Evolutionary conservation across 176 grass and related monocot species (phyloP).

Genomic region (Alloteropsis semialata): DNA sequence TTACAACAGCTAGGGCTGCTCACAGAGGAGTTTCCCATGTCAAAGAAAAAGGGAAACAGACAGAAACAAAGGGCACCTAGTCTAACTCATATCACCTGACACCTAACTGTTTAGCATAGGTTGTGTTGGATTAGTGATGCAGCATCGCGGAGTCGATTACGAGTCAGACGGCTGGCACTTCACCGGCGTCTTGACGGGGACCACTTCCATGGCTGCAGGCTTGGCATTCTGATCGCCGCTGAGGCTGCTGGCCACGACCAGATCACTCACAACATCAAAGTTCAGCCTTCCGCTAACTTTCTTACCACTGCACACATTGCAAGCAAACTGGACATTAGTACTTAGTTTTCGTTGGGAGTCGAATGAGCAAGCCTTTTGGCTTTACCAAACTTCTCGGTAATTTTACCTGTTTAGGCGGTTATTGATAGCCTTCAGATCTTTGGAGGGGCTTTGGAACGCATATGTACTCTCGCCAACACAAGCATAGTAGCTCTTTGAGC

Average conservation of each 20-base stretch:
- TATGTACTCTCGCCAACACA: slow-evolving; percentile 98
- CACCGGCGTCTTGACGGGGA: slow-evolving; percentile 30
- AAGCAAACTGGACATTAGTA: neutral
- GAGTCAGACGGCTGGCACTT: slow-evolving; percentile 63
- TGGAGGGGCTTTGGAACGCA: slow-evolving; percentile 93
- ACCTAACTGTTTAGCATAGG: slow-evolving; percentile 18
- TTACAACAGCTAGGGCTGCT: slow-evolving; percentile 45
- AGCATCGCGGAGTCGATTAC: neutral
- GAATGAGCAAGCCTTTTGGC: neutral
- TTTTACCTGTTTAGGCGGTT: slow-evolving; percentile 80
- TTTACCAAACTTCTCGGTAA: neutral
- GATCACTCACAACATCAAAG: slow-evolving; percentile 87
- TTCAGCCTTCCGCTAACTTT: slow-evolving; percentile 64
- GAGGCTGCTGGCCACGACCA: slow-evolving; percentile 69
- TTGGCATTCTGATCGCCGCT: slow-evolving; percentile 34
- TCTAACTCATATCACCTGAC: slow-evolving; percentile 2
- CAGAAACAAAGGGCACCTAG: neutral
- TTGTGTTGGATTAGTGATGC: neutral
- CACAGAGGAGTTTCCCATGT: slow-evolving; percentile 42
- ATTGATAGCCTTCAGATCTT: slow-evolving; percentile 90
- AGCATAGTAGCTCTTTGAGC: slow-evolving; percentile 97
- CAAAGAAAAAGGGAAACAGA: neutral
- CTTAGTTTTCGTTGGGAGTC: neutral
- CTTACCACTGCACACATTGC: slow-evolving; percentile 49
- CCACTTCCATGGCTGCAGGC: slow-evolving; percentile 3